phyloP scores from a whole-genome alignment of 106 monocot species.

The Apostasia ramifera region DNA sequence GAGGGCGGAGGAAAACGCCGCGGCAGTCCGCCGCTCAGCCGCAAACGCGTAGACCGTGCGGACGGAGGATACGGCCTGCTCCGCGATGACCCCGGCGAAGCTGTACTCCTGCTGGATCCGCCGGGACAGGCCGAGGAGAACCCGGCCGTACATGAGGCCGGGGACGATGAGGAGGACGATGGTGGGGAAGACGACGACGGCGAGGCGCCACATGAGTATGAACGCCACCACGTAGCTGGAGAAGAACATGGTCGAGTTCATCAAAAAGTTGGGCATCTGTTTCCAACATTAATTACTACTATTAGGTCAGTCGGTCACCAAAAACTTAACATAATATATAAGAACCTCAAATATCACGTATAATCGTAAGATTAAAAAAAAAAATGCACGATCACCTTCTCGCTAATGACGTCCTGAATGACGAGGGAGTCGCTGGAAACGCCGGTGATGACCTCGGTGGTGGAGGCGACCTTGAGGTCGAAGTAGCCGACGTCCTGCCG shows the following conservation, averaged over 20 bases:
- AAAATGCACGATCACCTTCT: slow-evolving; percentile 1
- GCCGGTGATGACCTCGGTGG: slow-evolving; percentile 6
- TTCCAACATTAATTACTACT: background rate
- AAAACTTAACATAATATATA: slow-evolving; percentile 60
- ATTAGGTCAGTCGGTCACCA: slow-evolving; percentile 13
- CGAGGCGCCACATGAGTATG: slow-evolving; percentile 47
- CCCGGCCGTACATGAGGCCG: slow-evolving; percentile 52
- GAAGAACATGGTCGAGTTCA: slow-evolving; percentile 40
- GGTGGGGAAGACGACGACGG: slow-evolving; percentile 47
- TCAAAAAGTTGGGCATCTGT: slow-evolving; percentile 67
- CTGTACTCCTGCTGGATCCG: slow-evolving; percentile 45
- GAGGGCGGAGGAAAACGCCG: slow-evolving; percentile 53
- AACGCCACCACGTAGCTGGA: slow-evolving; percentile 45
- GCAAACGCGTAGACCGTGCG: slow-evolving; percentile 80
- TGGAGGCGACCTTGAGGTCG: background rate
- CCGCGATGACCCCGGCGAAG: slow-evolving; percentile 50
- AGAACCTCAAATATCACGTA: too few relatives aligned
- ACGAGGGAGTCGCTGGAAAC: slow-evolving; percentile 6
- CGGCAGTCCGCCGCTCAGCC: slow-evolving; percentile 49
- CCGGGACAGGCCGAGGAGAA: slow-evolving; percentile 35
- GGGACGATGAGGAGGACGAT: slow-evolving; percentile 54
- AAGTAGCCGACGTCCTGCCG: slow-evolving; percentile 17
- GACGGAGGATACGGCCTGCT: slow-evolving; percentile 72
- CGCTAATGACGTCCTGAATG: slow-evolving; percentile 10
- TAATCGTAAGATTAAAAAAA: slow-evolving; percentile 17